Conservation (phyloP, 2,329 filamentous ascomycete species). For the Cladophialophora bantiana region DNA sequence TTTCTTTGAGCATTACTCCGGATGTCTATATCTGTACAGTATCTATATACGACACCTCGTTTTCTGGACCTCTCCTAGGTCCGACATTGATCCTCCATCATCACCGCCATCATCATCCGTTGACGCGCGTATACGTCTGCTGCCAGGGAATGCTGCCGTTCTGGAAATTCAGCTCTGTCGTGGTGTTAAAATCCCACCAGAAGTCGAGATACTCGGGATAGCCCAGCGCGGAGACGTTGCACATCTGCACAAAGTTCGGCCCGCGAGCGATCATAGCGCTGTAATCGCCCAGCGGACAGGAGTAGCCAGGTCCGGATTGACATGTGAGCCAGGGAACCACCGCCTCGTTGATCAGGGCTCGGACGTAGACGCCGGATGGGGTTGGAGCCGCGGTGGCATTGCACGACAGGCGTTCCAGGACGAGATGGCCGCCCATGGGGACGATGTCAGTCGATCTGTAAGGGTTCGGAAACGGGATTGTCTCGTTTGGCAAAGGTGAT, state of each 20-base stretch:
- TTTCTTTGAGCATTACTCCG: no score
- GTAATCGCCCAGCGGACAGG: slow-evolving; percentile 15
- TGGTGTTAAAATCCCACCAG: slow-evolving; percentile 22
- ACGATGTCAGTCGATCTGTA: slow-evolving; percentile 21
- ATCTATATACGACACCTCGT: no score
- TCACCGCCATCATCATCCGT: background rate
- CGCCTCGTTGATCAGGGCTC: slow-evolving; percentile 22
- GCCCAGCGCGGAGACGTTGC: slow-evolving; percentile 10
- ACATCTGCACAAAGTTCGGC: slow-evolving; percentile 15
- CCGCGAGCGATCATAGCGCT: slow-evolving; percentile 2
- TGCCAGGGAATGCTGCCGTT: slow-evolving; percentile 13
- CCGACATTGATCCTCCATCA: no score
- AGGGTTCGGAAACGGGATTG: slow-evolving; percentile 18
- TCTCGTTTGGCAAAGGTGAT: slow-evolving; percentile 12
- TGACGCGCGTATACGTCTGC: slow-evolving; percentile 14
- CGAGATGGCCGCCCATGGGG: slow-evolving; percentile 22
- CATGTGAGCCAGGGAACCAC: slow-evolving; percentile 19
- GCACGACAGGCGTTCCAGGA: slow-evolving; percentile 18
- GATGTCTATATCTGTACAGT: no score
- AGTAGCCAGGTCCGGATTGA: slow-evolving; percentile 19
- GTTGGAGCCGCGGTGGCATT: slow-evolving; percentile 17
- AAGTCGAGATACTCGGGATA: slow-evolving; percentile 21
- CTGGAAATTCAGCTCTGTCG: slow-evolving; percentile 14
- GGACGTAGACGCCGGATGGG: slow-evolving; percentile 4
- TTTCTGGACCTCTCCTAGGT: no score